Base-by-base conservation (phyloP, 768 basidiomycete species). In the Coprinopsis cinerea region DNA sequence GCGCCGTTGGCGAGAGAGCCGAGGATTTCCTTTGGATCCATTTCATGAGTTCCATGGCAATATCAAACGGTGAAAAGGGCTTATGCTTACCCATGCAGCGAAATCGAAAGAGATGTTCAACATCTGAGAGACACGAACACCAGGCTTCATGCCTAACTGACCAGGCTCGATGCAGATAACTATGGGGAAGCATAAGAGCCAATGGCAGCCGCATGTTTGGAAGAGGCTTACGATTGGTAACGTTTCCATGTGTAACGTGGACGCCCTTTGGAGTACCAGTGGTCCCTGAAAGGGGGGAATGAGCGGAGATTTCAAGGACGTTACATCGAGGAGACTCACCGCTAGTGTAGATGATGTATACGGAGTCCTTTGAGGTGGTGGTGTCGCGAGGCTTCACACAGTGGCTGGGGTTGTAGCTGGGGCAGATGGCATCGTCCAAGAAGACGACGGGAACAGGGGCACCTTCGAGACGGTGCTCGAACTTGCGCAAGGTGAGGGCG, bases 61-160 rank as follows among this genome's bases (percentile, higher is more conserved):
- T 39, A 26, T 34, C 36, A 18, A 35, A 26, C 32, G 15, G 43
- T 43, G 25, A 27, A 51, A 47, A 48, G 26, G 15, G 39, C 18
- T 3, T 11, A 26, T 9, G 26, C 55, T 53, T 53, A 67, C 78
- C 82, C 82, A 83, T 17, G 78, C 79, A 36, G 77, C 78, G 79
- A 83, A 82, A 55, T 83, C 82, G 57, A 82, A 83, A 3, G 80
- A 75, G 37, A 83, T 75, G 53, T 82, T 82, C 63, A 83, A 71
- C 20, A 82, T 64, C 55, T 82, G 81, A 6, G 79, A 72, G 18
- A 82, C 78, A 10, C 77, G 72, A 25, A 72, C 56, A 11, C 81
- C 79, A 1, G 78, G 77, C n/a, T 60, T 52, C 77, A 83, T 81
- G 26, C 72, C 71, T 9, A 82, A 66, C 54, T 77, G 81, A n/a